Percentiles rank a stretch among this genome's conserved stretches.
phyloP scores from a whole-genome alignment of 169 alveolate genomes.

The Cryptosporidium felis region DNA sequence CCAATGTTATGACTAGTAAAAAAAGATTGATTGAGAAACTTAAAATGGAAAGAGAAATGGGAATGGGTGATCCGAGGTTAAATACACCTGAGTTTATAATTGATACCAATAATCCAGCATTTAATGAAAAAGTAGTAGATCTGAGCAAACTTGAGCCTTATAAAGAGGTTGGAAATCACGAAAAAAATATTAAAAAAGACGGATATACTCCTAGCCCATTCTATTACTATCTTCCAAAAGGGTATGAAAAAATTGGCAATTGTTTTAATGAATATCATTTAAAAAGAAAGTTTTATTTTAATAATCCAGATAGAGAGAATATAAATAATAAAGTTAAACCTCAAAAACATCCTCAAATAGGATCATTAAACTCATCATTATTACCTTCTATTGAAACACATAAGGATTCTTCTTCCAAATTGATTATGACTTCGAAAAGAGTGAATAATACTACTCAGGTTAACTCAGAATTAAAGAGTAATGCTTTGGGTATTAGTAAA shows the following conservation, averaged over 20 bases:
- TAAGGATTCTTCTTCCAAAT: too few species aligned
- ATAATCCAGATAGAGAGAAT: not conserved
- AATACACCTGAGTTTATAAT: constrained; percentile 31
- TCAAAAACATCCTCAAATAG: too few species aligned
- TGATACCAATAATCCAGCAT: not conserved
- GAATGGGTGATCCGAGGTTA: constrained; percentile 58
- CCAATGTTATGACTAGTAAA: not conserved
- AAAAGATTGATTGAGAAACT: constrained; percentile 12
- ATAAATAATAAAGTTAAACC: too few species aligned
- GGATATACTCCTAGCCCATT: constrained; percentile 2
- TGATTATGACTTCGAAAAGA: too few species aligned
- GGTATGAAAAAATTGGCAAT: constrained; percentile 22
- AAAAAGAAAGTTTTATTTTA: constrained; percentile 6
- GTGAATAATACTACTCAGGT: too few species aligned
- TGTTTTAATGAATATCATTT: constrained; percentile 20
- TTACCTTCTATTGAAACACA: too few species aligned
- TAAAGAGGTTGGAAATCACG: constrained; percentile 25
- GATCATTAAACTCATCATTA: too few species aligned
- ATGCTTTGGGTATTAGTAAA: too few species aligned
- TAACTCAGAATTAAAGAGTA: too few species aligned
- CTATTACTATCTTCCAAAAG: constrained; percentile 45
- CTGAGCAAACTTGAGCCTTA: constrained; percentile 2
- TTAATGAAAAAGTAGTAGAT: constrained; percentile 4
- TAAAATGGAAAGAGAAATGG: constrained; percentile 3
- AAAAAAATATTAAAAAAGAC: not conserved